Evolutionary conservation across 148 eudicot species (phyloP).

Genomic region (Rhododendron ferrugineum): DNA sequence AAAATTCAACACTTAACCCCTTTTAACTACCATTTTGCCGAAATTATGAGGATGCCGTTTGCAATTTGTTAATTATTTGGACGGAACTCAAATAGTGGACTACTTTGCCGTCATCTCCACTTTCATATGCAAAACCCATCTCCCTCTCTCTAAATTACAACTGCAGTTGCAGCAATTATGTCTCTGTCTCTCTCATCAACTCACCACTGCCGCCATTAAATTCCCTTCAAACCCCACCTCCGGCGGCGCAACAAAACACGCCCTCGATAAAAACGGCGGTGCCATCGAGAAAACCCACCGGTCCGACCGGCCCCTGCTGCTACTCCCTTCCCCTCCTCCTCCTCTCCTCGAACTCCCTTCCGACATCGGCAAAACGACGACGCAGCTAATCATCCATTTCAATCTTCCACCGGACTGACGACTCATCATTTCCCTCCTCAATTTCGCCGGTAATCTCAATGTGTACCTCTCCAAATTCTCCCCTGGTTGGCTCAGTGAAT

Average conservation of each 20-base stretch:
- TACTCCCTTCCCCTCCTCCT: constrained; percentile 5
- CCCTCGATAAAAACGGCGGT: constrained; percentile 8
- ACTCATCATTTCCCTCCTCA: constrained; percentile 26
- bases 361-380: constrained; percentile 18
- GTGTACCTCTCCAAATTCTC: constrained; percentile 35
- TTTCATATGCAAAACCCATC: too few species aligned
- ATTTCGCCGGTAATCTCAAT: constrained; percentile 33
- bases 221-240: neutral
- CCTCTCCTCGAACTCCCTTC: constrained; percentile 25
- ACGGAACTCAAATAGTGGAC: too few species aligned
- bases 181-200: too few species aligned
- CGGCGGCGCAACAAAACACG: neutral
- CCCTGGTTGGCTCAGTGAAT: constrained; percentile 24
- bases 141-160: too few species aligned
- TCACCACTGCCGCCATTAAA: neutral
- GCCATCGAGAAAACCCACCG: constrained; percentile 1
- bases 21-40: too few species aligned
- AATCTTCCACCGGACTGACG: constrained; percentile 5
- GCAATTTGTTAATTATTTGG: too few species aligned
- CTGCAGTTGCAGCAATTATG: too few species aligned
- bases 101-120: too few species aligned
- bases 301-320: constrained; percentile 11
- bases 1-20: too few species aligned
- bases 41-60: too few species aligned
- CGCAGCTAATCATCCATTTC: constrained; percentile 25